A percentile compares a stretch with the other conserved stretches of the same genome.
These are phyloP conservation scores for Suhomyces anneliseae DNA, from an alignment of 1,139 yeast species.

Conservation along the genomic window DNA sequence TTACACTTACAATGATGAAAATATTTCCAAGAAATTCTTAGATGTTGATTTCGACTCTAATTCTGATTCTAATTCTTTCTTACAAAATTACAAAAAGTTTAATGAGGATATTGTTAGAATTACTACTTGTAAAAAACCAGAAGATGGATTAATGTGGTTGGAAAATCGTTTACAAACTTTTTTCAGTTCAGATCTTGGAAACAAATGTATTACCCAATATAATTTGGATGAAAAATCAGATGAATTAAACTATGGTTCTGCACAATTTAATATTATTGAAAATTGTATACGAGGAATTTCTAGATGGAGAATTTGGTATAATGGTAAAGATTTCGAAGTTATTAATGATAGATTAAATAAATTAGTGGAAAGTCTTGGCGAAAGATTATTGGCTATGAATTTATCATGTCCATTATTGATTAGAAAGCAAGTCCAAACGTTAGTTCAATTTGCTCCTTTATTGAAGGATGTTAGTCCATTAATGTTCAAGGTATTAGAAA, in stretches of 20 bases:
- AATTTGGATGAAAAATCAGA: constrained; percentile 63
- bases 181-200: constrained; percentile 74
- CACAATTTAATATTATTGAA: constrained; percentile 86
- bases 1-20: constrained; percentile 65
- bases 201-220: constrained; percentile 56
- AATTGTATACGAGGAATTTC: constrained; percentile 89
- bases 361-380: constrained; percentile 75
- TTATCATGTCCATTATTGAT: constrained; percentile 78
- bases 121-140: constrained; percentile 82
- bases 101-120: constrained; percentile 90
- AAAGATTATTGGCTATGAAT: constrained; percentile 71
- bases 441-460: constrained; percentile 96
- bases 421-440: constrained; percentile 84
- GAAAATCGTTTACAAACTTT: constrained; percentile 70
- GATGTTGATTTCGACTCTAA: constrained; percentile 86
- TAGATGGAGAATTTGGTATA: constrained; percentile 96
- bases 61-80: constrained; percentile 76
- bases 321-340: constrained; percentile 59
- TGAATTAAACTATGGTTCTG: constrained; percentile 71
- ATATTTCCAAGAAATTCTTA: constrained; percentile 62
- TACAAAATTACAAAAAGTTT: constrained; percentile 77
- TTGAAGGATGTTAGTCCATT: constrained; percentile 70
- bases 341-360: constrained; percentile 57
- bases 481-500: constrained; percentile 83
- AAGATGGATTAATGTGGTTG: constrained; percentile 79